Percentiles rank a stretch among this genome's conserved stretches.
phyloP scores from a whole-genome alignment of 306 rosid species.

The Medicago ruthenica region DNA sequence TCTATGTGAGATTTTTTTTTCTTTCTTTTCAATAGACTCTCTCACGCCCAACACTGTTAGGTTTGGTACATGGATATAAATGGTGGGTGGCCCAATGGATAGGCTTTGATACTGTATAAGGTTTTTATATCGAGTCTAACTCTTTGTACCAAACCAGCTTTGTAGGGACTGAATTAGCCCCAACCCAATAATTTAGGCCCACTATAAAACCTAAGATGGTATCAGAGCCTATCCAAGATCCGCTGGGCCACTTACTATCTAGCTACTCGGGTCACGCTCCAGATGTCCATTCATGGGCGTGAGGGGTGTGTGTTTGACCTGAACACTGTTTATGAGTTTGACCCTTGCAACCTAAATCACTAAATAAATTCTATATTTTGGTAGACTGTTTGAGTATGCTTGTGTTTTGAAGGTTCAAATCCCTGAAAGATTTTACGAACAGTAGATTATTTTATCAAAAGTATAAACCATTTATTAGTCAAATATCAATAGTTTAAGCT shows the following conservation, averaged over 20 bases:
- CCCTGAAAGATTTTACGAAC: not conserved
- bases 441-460: not conserved
- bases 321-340: not conserved
- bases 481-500: constrained; percentile 4
- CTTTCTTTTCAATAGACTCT: not conserved
- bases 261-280: not conserved
- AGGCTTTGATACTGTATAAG: not conserved
- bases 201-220: not conserved
- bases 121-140: not conserved
- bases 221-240: not conserved
- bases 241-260: not conserved
- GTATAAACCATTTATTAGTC: constrained; percentile 1
- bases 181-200: not conserved
- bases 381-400: not conserved
- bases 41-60: not conserved
- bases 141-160: not conserved
- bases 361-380: not conserved
- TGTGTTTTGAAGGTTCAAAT: not conserved
- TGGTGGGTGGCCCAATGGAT: not conserved
- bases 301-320: not conserved
- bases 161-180: not conserved
- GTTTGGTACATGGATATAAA: not conserved
- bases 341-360: constrained; percentile 18
- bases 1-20: not conserved
- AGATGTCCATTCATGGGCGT: not conserved